These are phyloP conservation scores for Penicillium paneum DNA, from an alignment of 2,329 filamentous ascomycete genomes.

Conservation along the genomic window DNA sequence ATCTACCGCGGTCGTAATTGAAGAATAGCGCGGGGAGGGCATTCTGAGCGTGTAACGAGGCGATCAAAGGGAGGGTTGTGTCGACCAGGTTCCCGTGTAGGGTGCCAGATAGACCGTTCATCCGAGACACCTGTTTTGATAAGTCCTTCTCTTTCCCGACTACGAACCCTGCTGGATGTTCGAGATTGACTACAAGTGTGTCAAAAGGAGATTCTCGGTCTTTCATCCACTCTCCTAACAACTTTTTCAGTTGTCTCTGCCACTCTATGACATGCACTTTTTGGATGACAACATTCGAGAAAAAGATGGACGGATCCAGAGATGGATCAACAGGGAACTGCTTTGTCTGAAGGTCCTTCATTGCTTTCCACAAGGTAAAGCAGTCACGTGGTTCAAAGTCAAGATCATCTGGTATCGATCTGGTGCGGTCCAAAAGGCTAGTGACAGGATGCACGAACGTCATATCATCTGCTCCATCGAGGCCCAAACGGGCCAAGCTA, in stretches of 20 bases:
- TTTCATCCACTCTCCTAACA: slow-evolving; percentile 60
- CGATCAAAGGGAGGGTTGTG: slow-evolving; percentile 50
- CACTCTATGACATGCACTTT: slow-evolving; percentile 66
- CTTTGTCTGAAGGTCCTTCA: slow-evolving; percentile 57
- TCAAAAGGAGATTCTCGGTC: slow-evolving; percentile 54
- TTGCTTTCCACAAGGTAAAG: slow-evolving; percentile 60
- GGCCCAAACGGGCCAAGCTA: slow-evolving; percentile 37
- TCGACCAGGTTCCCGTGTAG: slow-evolving; percentile 31
- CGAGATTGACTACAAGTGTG: slow-evolving; percentile 50
- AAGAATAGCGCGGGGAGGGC: slow-evolving; percentile 73
- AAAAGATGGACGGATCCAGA: slow-evolving; percentile 27
- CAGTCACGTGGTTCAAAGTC: slow-evolving; percentile 70
- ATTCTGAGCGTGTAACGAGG: slow-evolving; percentile 55
- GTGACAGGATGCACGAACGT: slow-evolving; percentile 64
- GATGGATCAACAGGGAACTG: slow-evolving; percentile 46
- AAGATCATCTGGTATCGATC: slow-evolving; percentile 65
- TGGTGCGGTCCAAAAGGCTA: slow-evolving; percentile 58
- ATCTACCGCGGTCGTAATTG: slow-evolving; percentile 67
- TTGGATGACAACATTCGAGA: slow-evolving; percentile 52
- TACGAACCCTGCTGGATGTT: background rate
- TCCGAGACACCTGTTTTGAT: background rate
- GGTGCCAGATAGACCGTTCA: background rate
- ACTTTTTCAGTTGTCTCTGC: slow-evolving; percentile 59
- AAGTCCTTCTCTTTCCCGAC: background rate
- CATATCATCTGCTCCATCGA: slow-evolving; percentile 52